These are phyloP conservation scores for Linnemannia exigua DNA, from an alignment of 192 early-diverging fungal species.

Conservation along the genomic window DNA sequence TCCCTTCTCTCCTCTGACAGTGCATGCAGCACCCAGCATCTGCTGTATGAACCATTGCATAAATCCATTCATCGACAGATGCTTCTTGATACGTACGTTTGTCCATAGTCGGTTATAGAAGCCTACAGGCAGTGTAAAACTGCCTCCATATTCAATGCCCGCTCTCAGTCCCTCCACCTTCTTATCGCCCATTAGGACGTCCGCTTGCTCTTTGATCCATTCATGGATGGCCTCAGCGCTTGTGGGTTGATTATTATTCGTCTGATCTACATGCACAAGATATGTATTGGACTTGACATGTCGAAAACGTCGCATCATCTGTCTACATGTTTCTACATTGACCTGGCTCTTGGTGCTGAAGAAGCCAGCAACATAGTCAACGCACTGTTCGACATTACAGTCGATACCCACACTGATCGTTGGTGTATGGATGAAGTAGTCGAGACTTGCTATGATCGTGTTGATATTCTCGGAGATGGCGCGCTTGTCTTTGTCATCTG, in stretches of 20 bases:
- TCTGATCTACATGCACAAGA: constrained; percentile 8
- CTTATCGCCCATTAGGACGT: not conserved
- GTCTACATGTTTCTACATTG: constrained; percentile 23
- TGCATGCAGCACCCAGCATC: not conserved
- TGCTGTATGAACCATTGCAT: not conserved
- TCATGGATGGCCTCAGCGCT: not conserved
- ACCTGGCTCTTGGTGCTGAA: constrained; percentile 23
- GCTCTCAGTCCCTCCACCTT: not conserved
- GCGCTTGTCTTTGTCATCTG: not conserved
- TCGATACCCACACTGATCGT: constrained; percentile 22
- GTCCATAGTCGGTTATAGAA: not conserved
- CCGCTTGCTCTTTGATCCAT: not conserved
- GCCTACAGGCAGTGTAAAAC: not conserved
- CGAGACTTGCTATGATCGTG: constrained; percentile 7
- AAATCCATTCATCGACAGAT: not conserved
- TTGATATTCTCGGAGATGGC: constrained; percentile 29
- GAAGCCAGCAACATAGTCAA: constrained; percentile 25
- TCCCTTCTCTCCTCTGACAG: not conserved
- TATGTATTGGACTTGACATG: constrained; percentile 31
- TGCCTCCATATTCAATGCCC: not conserved
- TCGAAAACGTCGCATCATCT: constrained; percentile 24
- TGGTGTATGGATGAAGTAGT: constrained; percentile 31
- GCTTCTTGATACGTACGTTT: not conserved
- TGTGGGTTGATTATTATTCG: constrained; percentile 16
- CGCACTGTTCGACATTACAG: constrained; percentile 15